Conservation (phyloP, 768 basidiomycete species). For the Boletus huronensis region DNA sequence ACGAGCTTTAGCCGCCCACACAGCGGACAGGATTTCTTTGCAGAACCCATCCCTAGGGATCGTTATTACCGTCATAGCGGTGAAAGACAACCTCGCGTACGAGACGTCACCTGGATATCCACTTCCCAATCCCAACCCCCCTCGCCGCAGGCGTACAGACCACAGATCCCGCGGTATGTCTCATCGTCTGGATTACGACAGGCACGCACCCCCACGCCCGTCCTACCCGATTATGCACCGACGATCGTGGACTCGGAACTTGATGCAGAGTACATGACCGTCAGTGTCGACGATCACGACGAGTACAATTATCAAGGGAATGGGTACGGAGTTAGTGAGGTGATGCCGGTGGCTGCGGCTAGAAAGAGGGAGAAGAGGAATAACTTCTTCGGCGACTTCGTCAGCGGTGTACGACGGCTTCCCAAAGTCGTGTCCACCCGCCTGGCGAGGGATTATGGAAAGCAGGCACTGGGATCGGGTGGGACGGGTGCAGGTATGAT, state of each 20-base stretch:
- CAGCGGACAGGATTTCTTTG: constrained; percentile 28
- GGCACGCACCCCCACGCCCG: constrained; percentile 27
- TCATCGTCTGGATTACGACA: constrained; percentile 20
- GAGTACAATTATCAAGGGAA: constrained; percentile 19
- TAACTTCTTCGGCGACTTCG: constrained; percentile 29
- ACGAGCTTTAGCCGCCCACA: constrained; percentile 29
- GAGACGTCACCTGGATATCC: constrained; percentile 35
- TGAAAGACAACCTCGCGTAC: constrained; percentile 23
- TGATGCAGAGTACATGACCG: constrained; percentile 35
- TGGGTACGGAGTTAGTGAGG: constrained; percentile 25
- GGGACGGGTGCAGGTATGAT: background rate
- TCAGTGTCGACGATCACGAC: constrained; percentile 24
- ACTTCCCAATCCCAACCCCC: constrained; percentile 24
- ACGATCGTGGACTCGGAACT: constrained; percentile 32
- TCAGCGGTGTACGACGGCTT: constrained; percentile 29
- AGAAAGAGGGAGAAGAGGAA: constrained; percentile 31
- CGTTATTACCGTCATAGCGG: constrained; percentile 30
- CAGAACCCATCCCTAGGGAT: constrained; percentile 23
- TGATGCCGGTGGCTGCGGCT: constrained; percentile 13
- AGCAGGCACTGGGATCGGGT: constrained; percentile 17
- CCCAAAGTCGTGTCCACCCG: constrained; percentile 34
- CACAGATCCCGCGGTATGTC: constrained; percentile 25
- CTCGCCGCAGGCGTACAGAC: constrained; percentile 27
- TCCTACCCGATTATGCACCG: constrained; percentile 26
- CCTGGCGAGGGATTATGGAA: constrained; percentile 26